Evolutionary conservation across 2,329 filamentous ascomycete genomes (phyloP), one percentile per base, ranked within the genome.

Genomic region (Fusarium vanettenii): DNA sequence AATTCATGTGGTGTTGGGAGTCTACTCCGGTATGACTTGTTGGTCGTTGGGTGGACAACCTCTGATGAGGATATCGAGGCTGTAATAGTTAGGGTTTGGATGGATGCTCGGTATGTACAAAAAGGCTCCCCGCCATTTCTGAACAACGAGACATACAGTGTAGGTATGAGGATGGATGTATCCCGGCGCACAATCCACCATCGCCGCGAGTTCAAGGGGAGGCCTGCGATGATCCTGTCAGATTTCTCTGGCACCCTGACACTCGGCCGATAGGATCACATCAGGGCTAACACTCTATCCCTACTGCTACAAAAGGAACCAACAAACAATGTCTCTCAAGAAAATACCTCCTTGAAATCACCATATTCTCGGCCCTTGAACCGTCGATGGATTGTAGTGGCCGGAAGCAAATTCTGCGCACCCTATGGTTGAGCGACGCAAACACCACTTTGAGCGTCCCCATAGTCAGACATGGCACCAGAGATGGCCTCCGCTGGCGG

Each of bases 71-170:
- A 9, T 25, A 25, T 48, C n/a, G 5, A 25, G 43, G 2, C 41
- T 14, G 11, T 11, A 14, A 45, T 22, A 3, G 41, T 22, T 22
- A 6, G 20, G 2, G 13, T 14, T 22, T 22, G 20, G 2, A 45
- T 45, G 6, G 3, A 22, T 45, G 14, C 13, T 48, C 6, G 13
- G 13, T 14, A 45, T 22, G 4, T 16, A 45, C 4, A 45, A 2
- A 16, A 16, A 3, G 2, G 4, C 20, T n/a, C 20, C 13, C 16
- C 2, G 1, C 0, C 2, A 16, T 25, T 25, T 45, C 0, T 45
- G 16, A 7, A 45, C 13, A 9, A 13, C 4, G 8, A 39, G 18
- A 39, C 4, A n/a, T 10, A n/a, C 9, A 1, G 5, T 39, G 1
- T 39, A 39, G 18, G 9, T 39, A 39, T 4, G 37, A 11, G 8